Evolutionary conservation across 2,329 filamentous ascomycete species (phyloP), one percentile per base, ranked within the genome.

Genomic region (Ascochyta fabae): DNA sequence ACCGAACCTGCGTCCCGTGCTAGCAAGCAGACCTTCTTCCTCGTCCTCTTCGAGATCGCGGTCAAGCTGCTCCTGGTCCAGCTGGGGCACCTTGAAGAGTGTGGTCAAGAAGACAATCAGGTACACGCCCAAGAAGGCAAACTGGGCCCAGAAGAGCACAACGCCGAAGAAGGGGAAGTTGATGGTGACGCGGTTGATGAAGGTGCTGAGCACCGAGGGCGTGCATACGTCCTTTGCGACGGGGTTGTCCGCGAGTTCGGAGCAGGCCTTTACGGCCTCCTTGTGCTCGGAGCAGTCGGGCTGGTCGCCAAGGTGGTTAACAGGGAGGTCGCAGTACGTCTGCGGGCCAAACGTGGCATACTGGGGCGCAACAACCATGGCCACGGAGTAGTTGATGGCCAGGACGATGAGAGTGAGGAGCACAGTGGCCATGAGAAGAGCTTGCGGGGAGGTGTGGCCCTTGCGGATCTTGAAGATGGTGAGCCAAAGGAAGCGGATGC

Each of bases 401-500:
- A 99, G 80, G 2, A 91, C 91, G 63, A 96, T 94, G 61, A 98
- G 83, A 0, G 92, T 94, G 42, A 99, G 83, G 80, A 99, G 87
- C 10, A 96, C 91, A 0, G 94, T 97, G 1, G 92, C 90, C 71
- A 97, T 87, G 49, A 99, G 85, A 6, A 99, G 83, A 1, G 94
- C 95, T 74, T 98, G 95, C 0, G 95, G 95, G 0, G 91, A 89
- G 0, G 94, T 98, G 65, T 93, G 87, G 26, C 92, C 92, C 70
- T 89, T 91, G 68, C 92, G 87, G 68, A 99, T 94, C 74, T 89
- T 88, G 83, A 98, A 98, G 69, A 99, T 87, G 55, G 86, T 89
- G 66, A 99, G 83, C 95, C 95, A 99, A 48, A 99, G 84, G 82
- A 99, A 96, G 62, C 95, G 90, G 68, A 99, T 96, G 41, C 95